A percentile compares a stretch with the other conserved stretches of the same genome.
Conservation (phyloP, 106 monocot genomes). For the Phalaenopsis equestris region DNA sequence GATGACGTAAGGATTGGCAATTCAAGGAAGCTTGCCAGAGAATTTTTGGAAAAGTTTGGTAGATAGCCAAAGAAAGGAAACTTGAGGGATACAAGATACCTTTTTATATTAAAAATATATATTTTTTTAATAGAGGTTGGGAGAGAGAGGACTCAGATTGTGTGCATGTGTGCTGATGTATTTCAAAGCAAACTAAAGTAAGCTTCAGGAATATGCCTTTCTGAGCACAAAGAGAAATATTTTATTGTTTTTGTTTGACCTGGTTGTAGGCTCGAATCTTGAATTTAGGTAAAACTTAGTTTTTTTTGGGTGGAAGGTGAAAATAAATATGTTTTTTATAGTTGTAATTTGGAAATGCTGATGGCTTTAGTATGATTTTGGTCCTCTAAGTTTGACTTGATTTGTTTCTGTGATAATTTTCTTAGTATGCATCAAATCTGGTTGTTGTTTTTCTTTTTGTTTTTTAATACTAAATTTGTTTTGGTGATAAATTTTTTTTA, state of each 20-base stretch:
- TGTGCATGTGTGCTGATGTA: not conserved
- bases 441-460: not conserved
- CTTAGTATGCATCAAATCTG: not conserved
- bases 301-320: too few species aligned
- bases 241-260: not conserved
- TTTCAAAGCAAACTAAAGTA: not conserved
- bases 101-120: not conserved
- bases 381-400: not conserved
- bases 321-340: not conserved
- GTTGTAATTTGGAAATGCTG: not conserved
- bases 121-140: not conserved
- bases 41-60: not conserved
- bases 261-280: not conserved
- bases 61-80: not conserved
- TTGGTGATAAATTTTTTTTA: not conserved
- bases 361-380: not conserved
- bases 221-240: not conserved
- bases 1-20: not conserved
- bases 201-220: not conserved
- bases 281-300: not conserved
- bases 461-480: not conserved
- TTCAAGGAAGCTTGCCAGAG: not conserved
- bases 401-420: not conserved
- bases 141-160: too few species aligned
- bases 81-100: not conserved